Evolutionary conservation across 2,329 filamentous ascomycete species (phyloP).

Genomic region (Sarocladium kiliense): DNA sequence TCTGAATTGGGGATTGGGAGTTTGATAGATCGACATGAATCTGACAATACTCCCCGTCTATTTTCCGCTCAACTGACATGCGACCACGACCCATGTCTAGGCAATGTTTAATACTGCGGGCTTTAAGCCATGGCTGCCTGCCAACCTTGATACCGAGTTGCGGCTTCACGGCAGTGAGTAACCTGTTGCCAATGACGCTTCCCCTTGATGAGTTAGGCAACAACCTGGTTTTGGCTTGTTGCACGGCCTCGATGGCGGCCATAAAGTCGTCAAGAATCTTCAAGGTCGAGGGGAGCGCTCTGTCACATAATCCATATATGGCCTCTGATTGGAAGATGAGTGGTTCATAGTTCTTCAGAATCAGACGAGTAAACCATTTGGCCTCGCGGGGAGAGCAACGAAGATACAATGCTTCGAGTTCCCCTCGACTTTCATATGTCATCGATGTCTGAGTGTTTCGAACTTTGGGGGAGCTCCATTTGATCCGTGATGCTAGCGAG

Average conservation of each 20-base stretch:
- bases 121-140: slow-evolving; percentile 59
- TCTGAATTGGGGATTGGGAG: slow-evolving; percentile 55
- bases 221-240: slow-evolving; percentile 18
- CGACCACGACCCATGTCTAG: slow-evolving; percentile 55
- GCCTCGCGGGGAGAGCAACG: slow-evolving; percentile 62
- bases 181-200: slow-evolving; percentile 13
- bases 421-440: slow-evolving; percentile 25
- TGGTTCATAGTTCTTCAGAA: slow-evolving; percentile 72
- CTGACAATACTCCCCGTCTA: slow-evolving; percentile 88
- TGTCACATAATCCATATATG: slow-evolving; percentile 59
- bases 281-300: slow-evolving; percentile 63
- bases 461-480: slow-evolving; percentile 65
- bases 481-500: slow-evolving; percentile 60
- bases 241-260: slow-evolving; percentile 52
- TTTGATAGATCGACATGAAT: slow-evolving; percentile 68
- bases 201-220: slow-evolving; percentile 15
- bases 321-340: slow-evolving; percentile 53
- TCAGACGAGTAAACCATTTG: slow-evolving; percentile 81
- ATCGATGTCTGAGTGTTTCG: slow-evolving; percentile 29
- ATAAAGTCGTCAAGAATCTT: slow-evolving; percentile 65
- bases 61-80: slow-evolving; percentile 74
- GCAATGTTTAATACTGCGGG: slow-evolving; percentile 69
- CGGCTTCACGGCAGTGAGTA: slow-evolving; percentile 40
- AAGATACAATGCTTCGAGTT: slow-evolving; percentile 52
- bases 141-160: slow-evolving; percentile 58